phyloP scores from a whole-genome alignment of 176 grass and related monocot genomes.

The Tuctoria greenei region DNA sequence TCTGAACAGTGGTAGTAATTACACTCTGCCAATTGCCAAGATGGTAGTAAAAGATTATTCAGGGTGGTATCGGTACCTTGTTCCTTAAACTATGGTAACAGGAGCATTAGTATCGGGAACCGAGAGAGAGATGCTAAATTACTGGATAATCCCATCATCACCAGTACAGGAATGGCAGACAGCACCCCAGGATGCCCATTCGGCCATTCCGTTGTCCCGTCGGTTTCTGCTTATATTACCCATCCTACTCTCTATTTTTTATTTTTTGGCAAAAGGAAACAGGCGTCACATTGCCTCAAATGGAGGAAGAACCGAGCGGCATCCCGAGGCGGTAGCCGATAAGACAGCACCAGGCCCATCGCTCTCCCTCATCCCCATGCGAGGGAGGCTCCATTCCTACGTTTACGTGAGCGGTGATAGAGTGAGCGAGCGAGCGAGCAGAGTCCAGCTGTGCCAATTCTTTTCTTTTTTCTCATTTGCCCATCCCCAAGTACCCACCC shows the following conservation, averaged over 20 bases:
- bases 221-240: neutral
- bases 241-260: neutral
- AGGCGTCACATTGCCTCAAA: neutral
- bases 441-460: neutral
- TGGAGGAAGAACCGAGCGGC: neutral
- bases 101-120: conserved; percentile 21
- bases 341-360: neutral
- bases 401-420: conserved; percentile 16
- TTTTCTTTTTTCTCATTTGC: conserved; percentile 26
- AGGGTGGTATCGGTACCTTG: neutral
- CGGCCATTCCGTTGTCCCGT: neutral
- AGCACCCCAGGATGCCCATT: neutral
- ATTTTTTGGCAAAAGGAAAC: neutral
- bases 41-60: neutral
- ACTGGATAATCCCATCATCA: neutral
- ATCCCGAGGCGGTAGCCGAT: conserved; percentile 14
- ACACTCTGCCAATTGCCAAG: neutral
- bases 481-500: conserved; percentile 33
- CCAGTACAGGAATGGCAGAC: neutral
- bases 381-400: conserved; percentile 5
- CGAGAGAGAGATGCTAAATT: neutral
- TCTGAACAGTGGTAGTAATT: neutral
- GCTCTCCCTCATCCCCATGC: neutral
- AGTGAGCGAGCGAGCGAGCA: neutral
- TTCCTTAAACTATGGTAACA: neutral